These are phyloP conservation scores for Linum tenue DNA, from an alignment of 345 rosid species.

Conservation along the genomic window DNA sequence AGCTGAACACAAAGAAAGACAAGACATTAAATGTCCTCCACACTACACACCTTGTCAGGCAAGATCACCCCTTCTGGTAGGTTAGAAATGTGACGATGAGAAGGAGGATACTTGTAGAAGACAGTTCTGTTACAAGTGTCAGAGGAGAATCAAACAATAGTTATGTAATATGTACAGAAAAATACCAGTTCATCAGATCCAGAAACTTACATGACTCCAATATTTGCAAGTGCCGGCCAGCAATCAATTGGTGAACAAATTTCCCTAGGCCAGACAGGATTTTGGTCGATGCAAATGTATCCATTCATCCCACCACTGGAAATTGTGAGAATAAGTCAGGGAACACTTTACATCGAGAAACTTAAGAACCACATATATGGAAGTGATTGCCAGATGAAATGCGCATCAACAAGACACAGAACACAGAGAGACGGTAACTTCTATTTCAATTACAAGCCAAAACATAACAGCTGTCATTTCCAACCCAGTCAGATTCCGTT, in stretches of 20 bases:
- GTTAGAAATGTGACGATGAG: conserved; percentile 4
- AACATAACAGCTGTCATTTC: too few species aligned
- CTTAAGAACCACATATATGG: background rate
- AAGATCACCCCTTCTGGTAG: background rate
- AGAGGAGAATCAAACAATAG: background rate
- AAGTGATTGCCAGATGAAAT: too few species aligned
- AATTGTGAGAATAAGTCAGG: conserved; percentile 1
- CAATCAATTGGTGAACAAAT: conserved; percentile 15
- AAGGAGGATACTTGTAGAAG: conserved; percentile 15
- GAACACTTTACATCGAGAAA: background rate
- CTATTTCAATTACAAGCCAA: too few species aligned
- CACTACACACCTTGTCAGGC: background rate
- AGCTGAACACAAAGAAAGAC: background rate
- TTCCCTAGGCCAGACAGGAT: conserved; percentile 9
- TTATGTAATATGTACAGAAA: background rate
- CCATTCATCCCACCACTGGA: conserved; percentile 28
- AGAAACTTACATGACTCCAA: conserved; percentile 18
- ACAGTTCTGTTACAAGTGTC: conserved; percentile 13
- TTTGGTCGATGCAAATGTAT: conserved; percentile 8
- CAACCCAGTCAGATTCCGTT: too few species aligned
- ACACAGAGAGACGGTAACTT: too few species aligned
- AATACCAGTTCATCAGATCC: background rate
- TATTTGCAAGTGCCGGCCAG: conserved; percentile 13
- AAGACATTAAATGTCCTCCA: background rate
- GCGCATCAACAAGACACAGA: too few species aligned